Evolutionary conservation across 177 flowering plant genomes (phyloP), one percentile per base, ranked within the genome.

Genomic region (Vitis hybrid): DNA sequence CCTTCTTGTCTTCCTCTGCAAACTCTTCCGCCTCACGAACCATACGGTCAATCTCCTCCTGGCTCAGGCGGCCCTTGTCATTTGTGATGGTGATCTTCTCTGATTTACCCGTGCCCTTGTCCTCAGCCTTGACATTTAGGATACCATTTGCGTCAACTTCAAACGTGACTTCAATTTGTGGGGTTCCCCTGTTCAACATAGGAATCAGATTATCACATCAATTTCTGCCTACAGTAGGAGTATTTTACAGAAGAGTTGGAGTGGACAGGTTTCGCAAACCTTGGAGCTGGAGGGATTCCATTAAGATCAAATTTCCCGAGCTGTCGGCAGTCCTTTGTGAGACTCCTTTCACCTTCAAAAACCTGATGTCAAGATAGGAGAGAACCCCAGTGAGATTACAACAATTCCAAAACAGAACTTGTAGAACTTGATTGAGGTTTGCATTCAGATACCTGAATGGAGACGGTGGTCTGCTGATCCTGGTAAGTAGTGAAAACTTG

Each of bases 401-500:
- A 1, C 4, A 18, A 19, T 48, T 22, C 57, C 15, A 49, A 51
- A 65, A 16, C 29, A 48, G 53, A 49, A 52, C 3, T 21, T 2
- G 39, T 19, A 57, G 12, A 29, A 50, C 5, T 33, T 6, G 45
- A 33, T 6, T 6, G 45, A 33, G 45, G 45, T 33, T 33, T 33
- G 45, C 5, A 33, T 33, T 5, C 21, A 58, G 9, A 8, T 84
- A 87, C 91, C 90, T 88, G 91, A 73, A 89, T 91, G 52, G 97
- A 85, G 65, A 89, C 93, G 1, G 86, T 89, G 13, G 92, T 88
- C 81, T 91, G 97, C 80, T 88, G 91, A 75, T 91, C 97, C 22
- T 91, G 94, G 76, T 91, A 89, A 56, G 97, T 91, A 2, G 97
- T 89, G 83, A 91, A 91, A 64, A 89, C 92, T 74, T 91, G 97